Evolutionary conservation across 2,329 filamentous ascomycete genomes (phyloP).

Genomic region (Aspergillus fructus): DNA sequence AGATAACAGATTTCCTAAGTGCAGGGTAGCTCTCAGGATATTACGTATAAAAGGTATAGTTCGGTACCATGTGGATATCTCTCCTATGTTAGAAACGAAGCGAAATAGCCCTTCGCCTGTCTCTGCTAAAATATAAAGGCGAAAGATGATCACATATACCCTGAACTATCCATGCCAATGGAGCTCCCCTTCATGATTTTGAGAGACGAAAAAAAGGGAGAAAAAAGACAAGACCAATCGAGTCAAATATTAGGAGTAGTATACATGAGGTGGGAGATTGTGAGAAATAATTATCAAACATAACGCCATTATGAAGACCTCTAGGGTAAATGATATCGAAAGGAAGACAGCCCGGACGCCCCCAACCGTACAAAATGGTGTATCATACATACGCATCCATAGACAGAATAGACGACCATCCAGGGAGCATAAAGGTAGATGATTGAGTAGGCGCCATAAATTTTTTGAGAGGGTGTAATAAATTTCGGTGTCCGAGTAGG

Average conservation of each 20-base stretch:
- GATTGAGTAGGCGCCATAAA: not conserved
- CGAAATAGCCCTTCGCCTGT: too few relatives aligned
- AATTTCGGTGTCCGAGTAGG: conserved; percentile 25
- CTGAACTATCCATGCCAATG: conserved; percentile 13
- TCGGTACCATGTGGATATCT: too few relatives aligned
- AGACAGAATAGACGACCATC: conserved; percentile 24
- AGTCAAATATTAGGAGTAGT: conserved; percentile 24
- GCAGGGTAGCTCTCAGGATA: too few relatives aligned
- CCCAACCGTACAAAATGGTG: conserved; percentile 30
- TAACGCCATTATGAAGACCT: conserved; percentile 17
- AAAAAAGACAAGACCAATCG: conserved; percentile 16
- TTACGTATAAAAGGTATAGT: too few relatives aligned
- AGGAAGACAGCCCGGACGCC: conserved; percentile 31
- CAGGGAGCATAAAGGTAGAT: conserved; percentile 7
- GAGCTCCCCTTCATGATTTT: conserved; percentile 12
- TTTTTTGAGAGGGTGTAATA: conserved; percentile 15
- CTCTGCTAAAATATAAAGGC: not conserved
- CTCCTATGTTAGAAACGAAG: too few relatives aligned
- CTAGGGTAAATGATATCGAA: conserved; percentile 21
- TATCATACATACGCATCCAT: conserved; percentile 37
- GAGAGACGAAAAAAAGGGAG: not conserved
- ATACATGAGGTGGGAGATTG: conserved; percentile 39
- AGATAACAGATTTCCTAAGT: not conserved
- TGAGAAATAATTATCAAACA: conserved; percentile 9
- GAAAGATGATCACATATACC: not conserved